Conservation (phyloP, 139 green algal genomes). For the Chlamydomonas sp. region DNA sequence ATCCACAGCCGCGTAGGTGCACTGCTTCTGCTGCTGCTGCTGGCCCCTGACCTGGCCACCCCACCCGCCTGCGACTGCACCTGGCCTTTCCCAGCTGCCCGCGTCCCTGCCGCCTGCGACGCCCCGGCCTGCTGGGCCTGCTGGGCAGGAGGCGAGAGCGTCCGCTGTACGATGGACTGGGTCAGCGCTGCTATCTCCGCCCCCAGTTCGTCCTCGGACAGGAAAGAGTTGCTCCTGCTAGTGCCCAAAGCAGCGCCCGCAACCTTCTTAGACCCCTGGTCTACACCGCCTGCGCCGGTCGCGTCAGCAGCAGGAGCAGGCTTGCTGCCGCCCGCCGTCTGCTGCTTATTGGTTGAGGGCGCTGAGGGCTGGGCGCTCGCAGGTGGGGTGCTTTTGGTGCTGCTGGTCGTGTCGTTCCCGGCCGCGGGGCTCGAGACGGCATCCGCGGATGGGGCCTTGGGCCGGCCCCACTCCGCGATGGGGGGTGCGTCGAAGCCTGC, state of each 20-base stretch:
- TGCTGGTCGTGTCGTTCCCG: background rate
- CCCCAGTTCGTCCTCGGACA: background rate
- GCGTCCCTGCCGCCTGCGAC: background rate
- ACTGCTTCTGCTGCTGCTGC: background rate
- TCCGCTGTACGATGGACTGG: slow-evolving; percentile 12
- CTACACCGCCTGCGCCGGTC: too few species aligned
- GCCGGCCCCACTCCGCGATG: slow-evolving; percentile 12
- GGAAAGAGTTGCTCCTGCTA: background rate
- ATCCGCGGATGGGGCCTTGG: background rate
- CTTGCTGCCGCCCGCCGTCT: too few species aligned
- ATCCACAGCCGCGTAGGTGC: background rate
- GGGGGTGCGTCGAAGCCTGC: background rate
- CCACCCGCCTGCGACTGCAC: background rate
- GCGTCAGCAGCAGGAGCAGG: too few species aligned
- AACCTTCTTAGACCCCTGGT: too few species aligned
- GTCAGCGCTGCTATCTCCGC: slow-evolving; percentile 31
- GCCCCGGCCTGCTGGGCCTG: background rate
- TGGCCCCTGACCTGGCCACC: too few species aligned
- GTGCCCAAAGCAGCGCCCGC: background rate
- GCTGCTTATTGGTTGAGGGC: too few species aligned
- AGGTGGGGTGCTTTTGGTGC: background rate
- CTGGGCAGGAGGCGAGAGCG: background rate
- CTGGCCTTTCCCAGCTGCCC: background rate
- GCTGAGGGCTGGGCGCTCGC: background rate
- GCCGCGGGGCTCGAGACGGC: too few species aligned